Conservation (phyloP, 2,329 filamentous ascomycete species). For the Monosporascus sp. region DNA sequence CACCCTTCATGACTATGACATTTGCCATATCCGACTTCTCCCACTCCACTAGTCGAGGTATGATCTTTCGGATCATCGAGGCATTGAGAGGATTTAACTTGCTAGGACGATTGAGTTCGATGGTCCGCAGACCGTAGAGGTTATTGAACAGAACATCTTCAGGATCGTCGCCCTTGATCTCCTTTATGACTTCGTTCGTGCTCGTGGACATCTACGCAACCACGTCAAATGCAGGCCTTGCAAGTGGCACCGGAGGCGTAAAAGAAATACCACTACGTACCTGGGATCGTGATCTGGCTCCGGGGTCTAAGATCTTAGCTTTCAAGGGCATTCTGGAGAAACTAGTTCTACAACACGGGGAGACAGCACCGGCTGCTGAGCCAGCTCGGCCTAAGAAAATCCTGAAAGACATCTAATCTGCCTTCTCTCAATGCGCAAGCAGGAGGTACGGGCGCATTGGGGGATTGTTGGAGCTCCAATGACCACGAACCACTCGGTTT, state of each 20-base stretch:
- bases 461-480: slow-evolving; percentile 4
- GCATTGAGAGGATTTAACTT: slow-evolving; percentile 90
- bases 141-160: slow-evolving; percentile 92
- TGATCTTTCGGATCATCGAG: slow-evolving; percentile 94
- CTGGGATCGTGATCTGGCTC: slow-evolving; percentile 46
- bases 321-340: slow-evolving; percentile 68
- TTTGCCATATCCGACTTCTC: slow-evolving; percentile 92
- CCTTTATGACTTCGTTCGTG: slow-evolving; percentile 36
- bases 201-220: slow-evolving; percentile 32
- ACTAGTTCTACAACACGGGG: slow-evolving; percentile 35
- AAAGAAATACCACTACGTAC: slow-evolving; percentile 33
- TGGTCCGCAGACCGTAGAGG: slow-evolving; percentile 81
- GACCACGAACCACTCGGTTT: neutral
- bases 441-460: slow-evolving; percentile 28
- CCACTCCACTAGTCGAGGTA: slow-evolving; percentile 87
- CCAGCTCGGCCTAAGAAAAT: slow-evolving; percentile 49
- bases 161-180: slow-evolving; percentile 64
- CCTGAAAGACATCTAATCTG: slow-evolving; percentile 52
- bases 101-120: slow-evolving; percentile 88
- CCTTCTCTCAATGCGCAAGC: slow-evolving; percentile 31
- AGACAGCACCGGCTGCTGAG: slow-evolving; percentile 41
- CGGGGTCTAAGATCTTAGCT: slow-evolving; percentile 64
- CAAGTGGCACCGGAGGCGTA: neutral
- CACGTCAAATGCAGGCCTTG: neutral
- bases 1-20: slow-evolving; percentile 85